Base-by-base conservation (phyloP, 176 grass and related monocot species). In the Ampelocalamus luodianensis region DNA sequence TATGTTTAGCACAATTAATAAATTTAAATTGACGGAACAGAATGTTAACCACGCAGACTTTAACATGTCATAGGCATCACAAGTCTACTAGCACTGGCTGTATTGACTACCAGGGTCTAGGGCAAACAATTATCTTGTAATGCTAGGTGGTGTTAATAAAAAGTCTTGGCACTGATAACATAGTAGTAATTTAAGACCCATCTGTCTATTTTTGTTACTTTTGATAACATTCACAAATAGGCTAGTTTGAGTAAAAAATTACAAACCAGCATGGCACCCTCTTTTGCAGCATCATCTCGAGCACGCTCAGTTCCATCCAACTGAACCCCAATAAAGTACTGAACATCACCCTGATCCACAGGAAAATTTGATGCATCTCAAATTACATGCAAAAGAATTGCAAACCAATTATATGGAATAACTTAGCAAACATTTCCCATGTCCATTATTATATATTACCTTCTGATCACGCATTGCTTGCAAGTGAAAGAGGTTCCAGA, bases 401-500 rank as follows among this genome's bases (percentile, higher is more conserved):
- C 63, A 71, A 77, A 82, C 27, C 8, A 63, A 85, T 71, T 37
- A 83, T 83, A 36, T 59, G 1, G 75, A 93, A 18, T 65, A 83
- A 75, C 45, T 55, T 81, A 79, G 78, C 1, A 61, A 58, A 68
- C 1, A 76, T 65, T 69, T 54, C 22, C 61, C 38, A 63, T 34
- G 20, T 78, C 15, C 34, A 64, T 76, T 76, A 58, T 74, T 65
- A 82, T 26, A 4, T 50, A 45, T 29, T 93, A 98, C 93, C 95
- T 98, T 98, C 54, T 98, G 93, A 75, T 98, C 93, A 90, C 93
- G 95, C 93, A 98, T 98, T 39, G 95, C 89, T 82, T 98, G 96
- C 56, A 98, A 92, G 85, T 95, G 96, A 93, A 95, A 98, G 27
- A 98, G 93, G 81, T 98, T 98, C 96, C 96, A 98, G 38, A 98